Evolutionary conservation across 805 yeast genomes (phyloP).

Genomic region (Candida yuanshanica): DNA sequence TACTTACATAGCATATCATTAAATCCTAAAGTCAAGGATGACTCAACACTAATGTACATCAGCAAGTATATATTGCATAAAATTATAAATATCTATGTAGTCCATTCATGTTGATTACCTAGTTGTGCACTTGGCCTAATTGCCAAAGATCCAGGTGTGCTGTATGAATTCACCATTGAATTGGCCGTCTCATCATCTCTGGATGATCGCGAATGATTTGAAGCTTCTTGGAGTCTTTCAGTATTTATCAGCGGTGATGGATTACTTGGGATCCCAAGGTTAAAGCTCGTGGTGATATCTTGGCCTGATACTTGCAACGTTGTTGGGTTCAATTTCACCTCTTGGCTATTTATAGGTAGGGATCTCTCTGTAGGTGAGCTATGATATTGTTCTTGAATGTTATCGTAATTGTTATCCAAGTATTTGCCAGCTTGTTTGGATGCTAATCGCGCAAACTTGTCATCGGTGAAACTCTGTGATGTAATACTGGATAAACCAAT

Average conservation of each 20-base stretch:
- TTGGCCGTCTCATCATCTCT: background rate
- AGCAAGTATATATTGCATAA: background rate
- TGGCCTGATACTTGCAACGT: background rate
- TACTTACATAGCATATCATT: background rate
- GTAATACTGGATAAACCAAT: background rate
- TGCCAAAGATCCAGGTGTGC: constrained; percentile 17
- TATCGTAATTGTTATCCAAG: constrained; percentile 11
- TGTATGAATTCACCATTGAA: constrained; percentile 17
- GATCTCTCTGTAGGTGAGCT: background rate
- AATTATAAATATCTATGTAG: background rate
- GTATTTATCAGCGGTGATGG: constrained; percentile 8
- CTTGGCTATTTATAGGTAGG: too few relatives aligned
- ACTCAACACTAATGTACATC: background rate
- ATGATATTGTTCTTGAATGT: background rate
- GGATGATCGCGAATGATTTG: background rate
- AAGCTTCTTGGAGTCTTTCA: background rate
- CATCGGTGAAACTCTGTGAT: background rate
- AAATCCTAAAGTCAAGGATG: background rate
- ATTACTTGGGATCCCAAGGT: background rate
- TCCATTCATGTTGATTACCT: constrained; percentile 17
- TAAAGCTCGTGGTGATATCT: background rate
- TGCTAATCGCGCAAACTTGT: constrained; percentile 13
- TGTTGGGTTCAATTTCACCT: background rate
- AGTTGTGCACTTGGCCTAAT: constrained; percentile 11
- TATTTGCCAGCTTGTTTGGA: constrained; percentile 16